These are phyloP conservation scores for Sporothrix variecibatus DNA, from an alignment of 2,329 filamentous ascomycete genomes.

Conservation along the genomic window DNA sequence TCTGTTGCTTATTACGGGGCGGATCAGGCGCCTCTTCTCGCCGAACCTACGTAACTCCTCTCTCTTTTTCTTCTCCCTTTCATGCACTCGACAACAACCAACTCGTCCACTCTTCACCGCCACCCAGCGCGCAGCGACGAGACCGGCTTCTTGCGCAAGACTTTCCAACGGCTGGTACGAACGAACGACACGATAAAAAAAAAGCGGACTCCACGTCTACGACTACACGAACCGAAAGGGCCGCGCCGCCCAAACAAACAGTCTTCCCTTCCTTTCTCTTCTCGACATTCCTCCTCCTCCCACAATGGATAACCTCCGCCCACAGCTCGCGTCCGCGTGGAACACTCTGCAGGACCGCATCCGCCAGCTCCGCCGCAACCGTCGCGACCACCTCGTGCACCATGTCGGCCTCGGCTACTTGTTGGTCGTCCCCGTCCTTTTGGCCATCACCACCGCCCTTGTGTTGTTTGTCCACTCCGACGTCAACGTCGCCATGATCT, in stretches of 20 bases:
- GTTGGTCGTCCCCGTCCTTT: slow-evolving; percentile 52
- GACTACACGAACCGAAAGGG: not conserved
- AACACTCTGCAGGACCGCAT: not conserved
- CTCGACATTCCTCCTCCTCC: not conserved
- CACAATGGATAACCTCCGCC: not conserved
- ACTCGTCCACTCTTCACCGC: not conserved
- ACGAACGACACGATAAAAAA: not conserved
- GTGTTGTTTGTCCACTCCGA: slow-evolving; percentile 50
- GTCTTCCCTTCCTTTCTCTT: too few relatives aligned
- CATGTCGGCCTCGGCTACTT: slow-evolving; percentile 47
- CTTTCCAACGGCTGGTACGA: not conserved
- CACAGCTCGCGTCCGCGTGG: slow-evolving; percentile 6
- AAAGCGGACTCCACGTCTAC: not conserved
- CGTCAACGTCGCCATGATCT: slow-evolving; percentile 54
- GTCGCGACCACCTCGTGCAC: slow-evolving; percentile 27
- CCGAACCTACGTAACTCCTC: not conserved
- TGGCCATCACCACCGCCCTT: slow-evolving; percentile 46
- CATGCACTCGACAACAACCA: not conserved
- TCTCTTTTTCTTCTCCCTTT: not conserved
- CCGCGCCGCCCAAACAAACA: not conserved
- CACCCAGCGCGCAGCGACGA: slow-evolving; percentile 10
- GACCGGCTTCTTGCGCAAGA: not conserved
- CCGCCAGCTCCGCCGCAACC: slow-evolving; percentile 1
- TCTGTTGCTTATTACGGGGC: slow-evolving; percentile 5
- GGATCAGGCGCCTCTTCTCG: not conserved